Evolutionary conservation across 2,329 filamentous ascomycete species (phyloP), one percentile per base, ranked within the genome.

Genomic region (Gyromitra esculenta): DNA sequence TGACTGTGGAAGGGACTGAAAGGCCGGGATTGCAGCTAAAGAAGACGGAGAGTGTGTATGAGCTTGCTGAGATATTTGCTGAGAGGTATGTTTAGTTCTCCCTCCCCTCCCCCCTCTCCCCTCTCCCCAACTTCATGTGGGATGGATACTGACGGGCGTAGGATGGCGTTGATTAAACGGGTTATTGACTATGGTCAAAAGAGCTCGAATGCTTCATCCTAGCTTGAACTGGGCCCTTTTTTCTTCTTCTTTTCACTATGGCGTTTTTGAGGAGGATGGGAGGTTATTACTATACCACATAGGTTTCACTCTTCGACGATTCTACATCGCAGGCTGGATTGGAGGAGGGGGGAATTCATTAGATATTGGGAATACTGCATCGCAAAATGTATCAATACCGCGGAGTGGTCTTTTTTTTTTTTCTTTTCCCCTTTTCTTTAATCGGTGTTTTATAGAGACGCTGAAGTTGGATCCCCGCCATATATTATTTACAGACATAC

Each of bases 1-100:
- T 92, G 59, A 85, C 85, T 74, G 87, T 92, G 67, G 87, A 91
- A 75, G 91, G 90, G 1, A 82, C 81, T 77, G 87, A 80, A 82
- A 84, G 72, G 79, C 82, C 71, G 9, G 48, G 41, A 2, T 66
- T 59, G 54, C 72, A 63, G 15, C 59, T 48, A 65, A 72, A 64
- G 52, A 78, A 78, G 82, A 67, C 79, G 81, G 81, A 81, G 66
- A 68, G 39, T 2, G 21, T 79, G 35, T 73, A 79, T 66, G 78
- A 76, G 60, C 65, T 79, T 48, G 77, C 62, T 9, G 72, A 77
- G 48, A n/a, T 67, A 59, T 79, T 71, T 56, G 39, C 60, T 13
- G 77, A 79, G 2, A 63, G 75, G 75, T 77, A 41, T 3, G 75
- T 60, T 54, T 57, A 2, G n/a, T 31, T 11, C 21, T 54, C 25